phyloP scores from a whole-genome alignment of 768 basidiomycete genomes.

The Leccinellum luteum region DNA sequence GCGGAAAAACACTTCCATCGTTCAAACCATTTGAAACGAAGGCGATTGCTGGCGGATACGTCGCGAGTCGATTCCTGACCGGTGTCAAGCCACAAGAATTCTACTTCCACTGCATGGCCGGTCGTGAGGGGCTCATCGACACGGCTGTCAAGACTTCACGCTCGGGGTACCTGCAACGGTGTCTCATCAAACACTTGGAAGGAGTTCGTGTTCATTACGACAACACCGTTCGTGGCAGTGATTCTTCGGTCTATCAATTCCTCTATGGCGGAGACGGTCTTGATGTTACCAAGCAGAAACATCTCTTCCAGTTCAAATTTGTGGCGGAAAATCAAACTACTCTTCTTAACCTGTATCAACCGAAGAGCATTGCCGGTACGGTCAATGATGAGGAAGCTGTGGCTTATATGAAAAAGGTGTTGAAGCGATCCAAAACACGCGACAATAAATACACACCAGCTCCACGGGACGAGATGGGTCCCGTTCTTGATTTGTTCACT shows the following conservation, averaged over 20 bases:
- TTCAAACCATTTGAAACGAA: constrained; percentile 98
- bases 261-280: constrained; percentile 94
- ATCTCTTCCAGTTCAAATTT: constrained; percentile 92
- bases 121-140: constrained; percentile 97
- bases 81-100: constrained; percentile 98
- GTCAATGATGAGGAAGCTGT: constrained; percentile 68
- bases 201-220: constrained; percentile 97
- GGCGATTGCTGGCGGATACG: constrained; percentile 96
- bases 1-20: constrained; percentile 95
- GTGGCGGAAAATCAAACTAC: constrained; percentile 83
- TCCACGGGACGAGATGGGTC: constrained; percentile 62
- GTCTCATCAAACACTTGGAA: constrained; percentile 97
- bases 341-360: constrained; percentile 68
- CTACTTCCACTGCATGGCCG: constrained; percentile 99
- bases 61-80: constrained; percentile 97
- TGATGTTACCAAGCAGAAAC: constrained; percentile 97
- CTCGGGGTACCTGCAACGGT: constrained; percentile 96
- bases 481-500: constrained; percentile 70
- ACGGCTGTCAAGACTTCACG: constrained; percentile 99
- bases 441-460: constrained; percentile 40
- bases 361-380: constrained; percentile 51
- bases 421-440: constrained; percentile 66
- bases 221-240: constrained; percentile 94
- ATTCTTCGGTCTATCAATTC: constrained; percentile 93
- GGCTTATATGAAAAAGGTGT: constrained; percentile 83